phyloP scores from a whole-genome alignment of 306 rosid species.

The Arachis stenosperma region DNA sequence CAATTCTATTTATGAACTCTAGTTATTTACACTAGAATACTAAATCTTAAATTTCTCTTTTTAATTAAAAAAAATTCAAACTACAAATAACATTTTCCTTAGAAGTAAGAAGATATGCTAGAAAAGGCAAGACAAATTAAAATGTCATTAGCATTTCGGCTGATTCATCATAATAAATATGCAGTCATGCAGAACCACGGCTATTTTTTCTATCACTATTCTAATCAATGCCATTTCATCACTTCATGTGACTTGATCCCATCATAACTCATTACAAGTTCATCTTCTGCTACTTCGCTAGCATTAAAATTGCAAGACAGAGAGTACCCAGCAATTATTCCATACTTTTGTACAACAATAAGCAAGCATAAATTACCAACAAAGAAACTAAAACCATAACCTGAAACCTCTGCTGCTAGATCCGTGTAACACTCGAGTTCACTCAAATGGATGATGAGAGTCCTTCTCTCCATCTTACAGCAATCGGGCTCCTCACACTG shows the following conservation, averaged over 20 bases:
- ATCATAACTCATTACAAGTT: conserved; percentile 13
- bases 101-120: not conserved
- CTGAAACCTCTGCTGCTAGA: conserved; percentile 26
- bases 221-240: not conserved
- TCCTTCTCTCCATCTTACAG: conserved; percentile 54
- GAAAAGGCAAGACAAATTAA: not conserved
- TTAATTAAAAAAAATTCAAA: no score
- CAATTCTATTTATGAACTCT: no score
- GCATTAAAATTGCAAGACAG: conserved; percentile 22
- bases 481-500: conserved; percentile 76
- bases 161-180: conserved; percentile 1
- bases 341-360: conserved; percentile 30
- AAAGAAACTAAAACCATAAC: conserved; percentile 42
- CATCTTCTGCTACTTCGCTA: conserved; percentile 24
- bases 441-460: conserved; percentile 60
- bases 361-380: conserved; percentile 7
- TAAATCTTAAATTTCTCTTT: no score
- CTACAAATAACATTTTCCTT: not conserved
- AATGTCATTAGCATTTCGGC: not conserved
- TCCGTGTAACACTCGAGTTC: conserved; percentile 29
- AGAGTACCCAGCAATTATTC: conserved; percentile 14
- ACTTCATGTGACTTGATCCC: not conserved
- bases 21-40: not conserved
- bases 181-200: conserved; percentile 4
- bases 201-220: not conserved